These are phyloP conservation scores for Cerioporus squamosus DNA, from an alignment of 1,284 basidiomycete species.

Conservation along the genomic window DNA sequence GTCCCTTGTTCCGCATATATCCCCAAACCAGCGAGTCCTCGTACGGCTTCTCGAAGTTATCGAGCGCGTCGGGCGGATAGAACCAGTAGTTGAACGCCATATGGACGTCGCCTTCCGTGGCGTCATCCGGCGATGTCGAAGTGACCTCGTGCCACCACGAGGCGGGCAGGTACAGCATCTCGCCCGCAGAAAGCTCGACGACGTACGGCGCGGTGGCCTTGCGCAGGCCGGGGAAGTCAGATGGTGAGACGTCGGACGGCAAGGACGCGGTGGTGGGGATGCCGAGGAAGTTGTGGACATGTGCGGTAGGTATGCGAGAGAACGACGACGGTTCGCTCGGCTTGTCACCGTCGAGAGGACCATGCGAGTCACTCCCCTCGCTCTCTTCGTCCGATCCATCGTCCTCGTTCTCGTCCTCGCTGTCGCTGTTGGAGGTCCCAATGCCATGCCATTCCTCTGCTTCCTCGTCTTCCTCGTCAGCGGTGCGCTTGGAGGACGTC, in stretches of 20 bases:
- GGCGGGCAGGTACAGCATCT: slow-evolving; percentile 39
- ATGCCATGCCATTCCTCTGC: neutral
- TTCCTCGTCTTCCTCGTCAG: slow-evolving; percentile 5
- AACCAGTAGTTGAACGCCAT: slow-evolving; percentile 44
- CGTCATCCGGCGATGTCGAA: slow-evolving; percentile 24
- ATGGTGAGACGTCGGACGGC: slow-evolving; percentile 16
- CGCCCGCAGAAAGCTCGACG: slow-evolving; percentile 35
- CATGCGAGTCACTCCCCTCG: neutral
- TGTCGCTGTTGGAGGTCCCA: too few species aligned
- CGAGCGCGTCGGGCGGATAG: slow-evolving; percentile 36
- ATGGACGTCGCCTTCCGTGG: slow-evolving; percentile 27
- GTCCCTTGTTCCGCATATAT: neutral
- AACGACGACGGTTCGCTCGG: slow-evolving; percentile 34
- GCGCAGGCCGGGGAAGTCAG: slow-evolving; percentile 26
- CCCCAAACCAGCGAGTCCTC: slow-evolving; percentile 30
- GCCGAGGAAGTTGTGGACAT: slow-evolving; percentile 30
- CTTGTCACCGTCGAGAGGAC: slow-evolving; percentile 5
- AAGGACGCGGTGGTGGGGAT: slow-evolving; percentile 34
- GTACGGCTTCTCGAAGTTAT: slow-evolving; percentile 34
- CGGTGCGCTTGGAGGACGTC: neutral
- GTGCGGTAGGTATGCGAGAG: slow-evolving; percentile 35
- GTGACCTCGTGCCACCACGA: slow-evolving; percentile 43
- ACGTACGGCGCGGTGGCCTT: slow-evolving; percentile 34
- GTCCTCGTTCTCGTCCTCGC: slow-evolving; percentile 17
- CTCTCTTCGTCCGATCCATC: neutral